Base-by-base conservation (phyloP, 129 eudicot species). In the Rutidosis leptorrhynchoides region DNA sequence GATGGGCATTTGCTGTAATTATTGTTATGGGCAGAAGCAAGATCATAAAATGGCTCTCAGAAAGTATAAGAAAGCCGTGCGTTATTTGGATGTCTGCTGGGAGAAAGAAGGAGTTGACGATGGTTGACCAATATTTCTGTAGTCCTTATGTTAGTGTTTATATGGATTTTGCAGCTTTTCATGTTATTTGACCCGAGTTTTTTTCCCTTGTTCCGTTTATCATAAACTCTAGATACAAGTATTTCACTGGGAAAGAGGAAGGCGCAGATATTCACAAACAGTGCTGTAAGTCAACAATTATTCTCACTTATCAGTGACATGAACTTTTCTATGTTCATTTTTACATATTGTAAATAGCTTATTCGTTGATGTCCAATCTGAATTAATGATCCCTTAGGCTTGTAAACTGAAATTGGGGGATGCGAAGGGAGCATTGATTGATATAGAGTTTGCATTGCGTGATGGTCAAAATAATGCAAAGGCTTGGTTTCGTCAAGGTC, bases 401-500 rank as follows among this genome's bases (percentile, higher is more conserved):
- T 93, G 95, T 85, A 93, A 93, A 65, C 70, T 93, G 65, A 88
- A 86, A 78, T 64, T 88, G 45, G 98, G 98, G 71, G 98, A 93
- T 70, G 58, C 86, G 64, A 84, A 77, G 68, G 98, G 98, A 30
- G 98, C 96, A 52, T 79, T 93, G 42, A 48, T 80, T 40, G 98
- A 93, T 77, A 80, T 83, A 30, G 98, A 88, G 14, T 86, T 86
- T 84, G 98, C 98, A 24, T 68, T 93, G 80, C 95, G 96, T 52
- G 95, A 93, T 64, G 86, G 87, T 48, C 84, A 76, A 45, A 80
- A 93, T 65, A 88, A 88, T 54, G 98, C 83, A 8, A 93, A 93
- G 77, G 96, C 96, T 71, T 82, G 88, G 82, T 93, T 82, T 74
- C 98, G 98, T 67, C 95, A 78, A 81, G 98, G 98, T 48, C 98